Evolutionary conservation across 768 basidiomycete genomes (phyloP).

Genomic region (Tubosaeta brunneosetosa): DNA sequence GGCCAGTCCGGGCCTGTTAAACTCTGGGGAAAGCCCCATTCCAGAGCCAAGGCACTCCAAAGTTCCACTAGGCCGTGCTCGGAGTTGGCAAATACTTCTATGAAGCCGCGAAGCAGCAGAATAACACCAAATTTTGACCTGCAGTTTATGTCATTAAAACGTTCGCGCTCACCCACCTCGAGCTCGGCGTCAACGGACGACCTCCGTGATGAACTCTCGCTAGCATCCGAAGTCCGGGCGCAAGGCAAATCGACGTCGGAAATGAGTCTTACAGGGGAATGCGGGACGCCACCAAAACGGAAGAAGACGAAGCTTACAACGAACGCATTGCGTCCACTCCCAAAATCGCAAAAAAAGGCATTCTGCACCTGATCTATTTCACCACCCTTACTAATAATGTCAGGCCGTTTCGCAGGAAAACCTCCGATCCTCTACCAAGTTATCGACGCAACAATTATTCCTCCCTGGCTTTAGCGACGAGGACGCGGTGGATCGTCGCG

Average conservation of each 20-base stretch:
- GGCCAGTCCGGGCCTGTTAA: slow-evolving; percentile 22
- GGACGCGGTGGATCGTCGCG: slow-evolving; percentile 1
- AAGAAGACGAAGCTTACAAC: not conserved
- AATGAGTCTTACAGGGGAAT: slow-evolving; percentile 30
- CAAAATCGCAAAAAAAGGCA: slow-evolving; percentile 13
- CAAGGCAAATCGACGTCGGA: slow-evolving; percentile 31
- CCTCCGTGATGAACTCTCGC: slow-evolving; percentile 35
- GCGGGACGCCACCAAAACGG: slow-evolving; percentile 18
- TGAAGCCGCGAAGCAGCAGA: slow-evolving; percentile 12
- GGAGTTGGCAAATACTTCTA: slow-evolving; percentile 35
- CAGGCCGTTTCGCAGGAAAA: slow-evolving; percentile 2
- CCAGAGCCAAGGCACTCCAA: slow-evolving; percentile 36
- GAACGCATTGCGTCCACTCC: not conserved
- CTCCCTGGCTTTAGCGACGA: slow-evolving; percentile 12
- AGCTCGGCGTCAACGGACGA: slow-evolving; percentile 19
- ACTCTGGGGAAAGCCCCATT: slow-evolving; percentile 40
- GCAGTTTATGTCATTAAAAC: slow-evolving; percentile 36
- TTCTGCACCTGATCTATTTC: not conserved
- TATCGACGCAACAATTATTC: slow-evolving; percentile 16
- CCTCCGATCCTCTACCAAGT: not conserved
- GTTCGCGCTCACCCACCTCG: slow-evolving; percentile 18
- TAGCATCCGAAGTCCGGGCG: slow-evolving; percentile 29
- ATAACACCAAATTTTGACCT: slow-evolving; percentile 45
- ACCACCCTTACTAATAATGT: slow-evolving; percentile 6
- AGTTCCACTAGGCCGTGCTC: slow-evolving; percentile 37